phyloP scores from a whole-genome alignment of 495 filamentous ascomycete species.

The Penicillium desertorum region DNA sequence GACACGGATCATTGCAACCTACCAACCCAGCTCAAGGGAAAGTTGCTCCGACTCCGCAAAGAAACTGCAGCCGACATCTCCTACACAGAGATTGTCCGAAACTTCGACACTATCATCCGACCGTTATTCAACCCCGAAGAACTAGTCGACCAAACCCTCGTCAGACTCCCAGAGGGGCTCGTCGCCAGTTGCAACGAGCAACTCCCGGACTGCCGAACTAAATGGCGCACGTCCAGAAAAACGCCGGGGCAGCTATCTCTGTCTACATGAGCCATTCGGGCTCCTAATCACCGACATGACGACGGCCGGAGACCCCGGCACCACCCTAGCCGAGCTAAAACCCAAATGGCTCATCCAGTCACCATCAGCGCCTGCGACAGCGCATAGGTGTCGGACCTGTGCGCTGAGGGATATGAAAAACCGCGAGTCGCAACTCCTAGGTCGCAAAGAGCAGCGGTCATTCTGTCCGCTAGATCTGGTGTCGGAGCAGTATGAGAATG shows the following conservation, averaged over 20 bases:
- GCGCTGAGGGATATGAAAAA: conserved; percentile 66
- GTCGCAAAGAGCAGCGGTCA: conserved; percentile 32
- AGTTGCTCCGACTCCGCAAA: conserved; percentile 67
- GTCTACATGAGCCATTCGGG: conserved; percentile 57
- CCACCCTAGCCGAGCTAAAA: conserved; percentile 74
- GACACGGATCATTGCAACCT: conserved; percentile 16
- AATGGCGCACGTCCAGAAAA: conserved; percentile 38
- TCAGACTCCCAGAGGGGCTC: conserved; percentile 49
- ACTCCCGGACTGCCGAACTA: conserved; percentile 39
- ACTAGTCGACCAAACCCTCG: conserved; percentile 59
- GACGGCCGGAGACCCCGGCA: conserved; percentile 37
- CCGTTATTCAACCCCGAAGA: conserved; percentile 58
- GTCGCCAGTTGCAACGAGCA: conserved; percentile 52
- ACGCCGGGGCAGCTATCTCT: conserved; percentile 60
- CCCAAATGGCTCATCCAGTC: conserved; percentile 93
- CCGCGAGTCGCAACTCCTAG: conserved; percentile 24
- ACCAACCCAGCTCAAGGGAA: conserved; percentile 41
- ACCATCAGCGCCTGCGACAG: conserved; percentile 64
- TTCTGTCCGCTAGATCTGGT: conserved; percentile 62
- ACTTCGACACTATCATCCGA: conserved; percentile 57
- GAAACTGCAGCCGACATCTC: conserved; percentile 53
- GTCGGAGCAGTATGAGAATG: conserved; percentile 38
- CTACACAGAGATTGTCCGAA: conserved; percentile 54
- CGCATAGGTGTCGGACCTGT: conserved; percentile 81
- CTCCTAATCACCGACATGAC: conserved; percentile 84